phyloP scores from a whole-genome alignment of 2,329 filamentous ascomycete species.

The Thermochaetoides dissita region DNA sequence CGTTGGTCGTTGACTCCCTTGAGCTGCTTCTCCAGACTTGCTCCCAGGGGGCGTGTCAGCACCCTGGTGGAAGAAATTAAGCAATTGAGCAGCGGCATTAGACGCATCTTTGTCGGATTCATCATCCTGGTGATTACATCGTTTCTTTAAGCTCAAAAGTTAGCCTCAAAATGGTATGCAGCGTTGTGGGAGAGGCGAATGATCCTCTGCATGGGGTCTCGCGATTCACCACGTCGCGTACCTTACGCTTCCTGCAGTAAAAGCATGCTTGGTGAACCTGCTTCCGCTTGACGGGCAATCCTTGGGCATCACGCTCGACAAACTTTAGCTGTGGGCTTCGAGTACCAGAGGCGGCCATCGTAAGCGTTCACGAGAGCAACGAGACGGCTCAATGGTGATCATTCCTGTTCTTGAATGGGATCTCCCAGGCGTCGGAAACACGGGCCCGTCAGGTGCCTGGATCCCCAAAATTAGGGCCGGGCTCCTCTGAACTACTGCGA shows the following conservation, averaged over 20 bases:
- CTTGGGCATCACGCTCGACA: slow-evolving; percentile 38
- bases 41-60: slow-evolving; percentile 5
- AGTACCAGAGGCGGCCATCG: slow-evolving; percentile 4
- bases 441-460: too few species aligned
- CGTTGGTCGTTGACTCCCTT: not conserved
- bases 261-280: slow-evolving; percentile 46
- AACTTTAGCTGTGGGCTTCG: slow-evolving; percentile 32
- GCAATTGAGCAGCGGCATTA: slow-evolving; percentile 11
- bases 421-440: too few species aligned
- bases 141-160: not conserved
- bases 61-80: slow-evolving; percentile 12
- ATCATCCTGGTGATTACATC: slow-evolving; percentile 1
- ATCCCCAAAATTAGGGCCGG: too few species aligned
- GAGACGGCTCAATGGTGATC: too few species aligned
- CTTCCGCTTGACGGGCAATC: slow-evolving; percentile 43
- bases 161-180: not conserved
- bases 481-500: too few species aligned
- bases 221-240: slow-evolving; percentile 12
- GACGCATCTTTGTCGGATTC: slow-evolving; percentile 7
- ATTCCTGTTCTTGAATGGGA: too few species aligned
- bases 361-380: too few species aligned
- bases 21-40: not conserved
- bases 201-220: not conserved
- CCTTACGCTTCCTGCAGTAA: slow-evolving; percentile 41
- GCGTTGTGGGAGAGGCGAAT: not conserved